phyloP scores from a whole-genome alignment of 2,329 filamentous ascomycete species.

The Penicillium sp. region DNA sequence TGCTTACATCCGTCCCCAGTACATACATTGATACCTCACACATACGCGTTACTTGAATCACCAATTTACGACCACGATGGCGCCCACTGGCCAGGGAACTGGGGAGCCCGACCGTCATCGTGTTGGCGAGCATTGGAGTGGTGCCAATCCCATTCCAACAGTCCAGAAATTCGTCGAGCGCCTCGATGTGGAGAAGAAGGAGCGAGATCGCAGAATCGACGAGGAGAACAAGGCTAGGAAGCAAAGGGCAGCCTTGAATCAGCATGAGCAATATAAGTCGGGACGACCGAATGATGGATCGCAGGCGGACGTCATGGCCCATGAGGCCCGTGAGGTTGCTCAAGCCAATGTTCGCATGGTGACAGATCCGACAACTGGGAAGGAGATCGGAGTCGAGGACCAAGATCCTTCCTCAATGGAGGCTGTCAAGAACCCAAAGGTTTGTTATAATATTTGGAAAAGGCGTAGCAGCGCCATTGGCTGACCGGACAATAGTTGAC shows the following conservation, averaged over 20 bases:
- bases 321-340: constrained; percentile 54
- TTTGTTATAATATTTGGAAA: constrained; percentile 44
- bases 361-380: constrained; percentile 87
- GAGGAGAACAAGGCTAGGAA: constrained; percentile 51
- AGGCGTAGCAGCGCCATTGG: background rate
- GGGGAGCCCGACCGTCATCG: constrained; percentile 47
- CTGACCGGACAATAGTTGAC: constrained; percentile 62
- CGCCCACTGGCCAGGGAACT: constrained; percentile 13
- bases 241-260: constrained; percentile 26
- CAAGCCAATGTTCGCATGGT: constrained; percentile 64
- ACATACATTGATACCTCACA: background rate
- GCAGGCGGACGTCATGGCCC: constrained; percentile 54
- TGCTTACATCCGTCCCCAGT: background rate
- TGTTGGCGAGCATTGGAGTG: constrained; percentile 76
- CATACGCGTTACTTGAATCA: background rate
- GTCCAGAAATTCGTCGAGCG: constrained; percentile 81
- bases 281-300: constrained; percentile 41
- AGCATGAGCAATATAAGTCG: constrained; percentile 21
- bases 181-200: constrained; percentile 78
- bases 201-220: constrained; percentile 75
- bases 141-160: constrained; percentile 82
- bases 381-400: constrained; percentile 84
- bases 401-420: constrained; percentile 73
- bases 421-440: constrained; percentile 72
- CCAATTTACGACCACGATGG: constrained; percentile 16